Conservation (phyloP, 1,284 basidiomycete species). For the Microbotryomycetes sp. region DNA sequence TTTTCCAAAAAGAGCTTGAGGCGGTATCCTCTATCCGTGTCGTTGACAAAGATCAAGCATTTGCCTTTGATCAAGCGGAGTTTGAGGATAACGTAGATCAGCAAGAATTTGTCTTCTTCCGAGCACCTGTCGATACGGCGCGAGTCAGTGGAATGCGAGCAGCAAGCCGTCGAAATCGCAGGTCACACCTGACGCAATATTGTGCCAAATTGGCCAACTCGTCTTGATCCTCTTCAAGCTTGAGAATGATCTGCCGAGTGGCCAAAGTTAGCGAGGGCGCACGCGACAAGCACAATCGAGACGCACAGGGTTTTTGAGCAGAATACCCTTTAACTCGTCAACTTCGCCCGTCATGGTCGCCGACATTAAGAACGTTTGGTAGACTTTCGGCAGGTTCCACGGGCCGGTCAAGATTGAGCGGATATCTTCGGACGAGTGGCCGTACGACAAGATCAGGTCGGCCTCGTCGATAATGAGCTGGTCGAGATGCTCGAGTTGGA, state of each 20-base stretch:
- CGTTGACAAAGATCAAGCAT: constrained; percentile 94
- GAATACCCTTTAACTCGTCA: constrained; percentile 77
- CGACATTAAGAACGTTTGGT: constrained; percentile 94
- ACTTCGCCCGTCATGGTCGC: constrained; percentile 98
- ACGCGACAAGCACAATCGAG: neutral
- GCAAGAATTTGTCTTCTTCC: constrained; percentile 91
- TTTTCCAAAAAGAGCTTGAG: constrained; percentile 96
- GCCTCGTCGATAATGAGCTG: constrained; percentile 96
- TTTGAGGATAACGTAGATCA: constrained; percentile 90
- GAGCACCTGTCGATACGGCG: constrained; percentile 53
- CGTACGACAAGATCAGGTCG: constrained; percentile 93
- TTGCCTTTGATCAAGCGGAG: constrained; percentile 92
- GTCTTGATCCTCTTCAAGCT: constrained; percentile 75
- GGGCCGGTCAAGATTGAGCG: constrained; percentile 68
- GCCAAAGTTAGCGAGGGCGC: constrained; percentile 5
- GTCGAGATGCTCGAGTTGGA: constrained; percentile 59
- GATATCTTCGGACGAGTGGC: constrained; percentile 80
- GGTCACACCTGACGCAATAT: constrained; percentile 63
- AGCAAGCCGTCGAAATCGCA: neutral
- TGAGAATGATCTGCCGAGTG: constrained; percentile 62
- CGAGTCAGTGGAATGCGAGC: constrained; percentile 3
- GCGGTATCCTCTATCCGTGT: constrained; percentile 88
- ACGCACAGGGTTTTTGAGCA: constrained; percentile 76
- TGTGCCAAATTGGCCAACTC: constrained; percentile 73
- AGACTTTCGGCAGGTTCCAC: constrained; percentile 70